A percentile compares a stretch with the other conserved stretches of the same genome.
Evolutionary conservation across 1,284 basidiomycete genomes (phyloP).

Genomic region (Dichomitus squalens): DNA sequence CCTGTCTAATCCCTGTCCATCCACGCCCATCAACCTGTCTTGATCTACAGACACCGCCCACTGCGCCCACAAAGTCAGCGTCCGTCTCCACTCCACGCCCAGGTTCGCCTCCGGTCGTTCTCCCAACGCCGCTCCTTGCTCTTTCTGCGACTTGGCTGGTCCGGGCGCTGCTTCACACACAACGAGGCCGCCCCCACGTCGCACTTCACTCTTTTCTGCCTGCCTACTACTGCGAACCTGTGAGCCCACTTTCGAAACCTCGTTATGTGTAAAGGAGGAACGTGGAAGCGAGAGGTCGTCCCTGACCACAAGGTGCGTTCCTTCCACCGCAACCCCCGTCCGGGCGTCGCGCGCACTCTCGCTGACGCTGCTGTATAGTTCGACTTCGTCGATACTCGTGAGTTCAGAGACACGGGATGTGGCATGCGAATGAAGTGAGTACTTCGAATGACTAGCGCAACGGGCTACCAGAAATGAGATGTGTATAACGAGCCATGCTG

Average conservation of each 20-base stretch:
- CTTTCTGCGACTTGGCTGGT: conserved; percentile 68
- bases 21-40: conserved; percentile 6
- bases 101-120: conserved; percentile 31
- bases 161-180: conserved; percentile 39
- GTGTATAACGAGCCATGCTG: background rate
- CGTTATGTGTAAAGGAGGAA: conserved; percentile 73
- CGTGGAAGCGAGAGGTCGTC: conserved; percentile 97
- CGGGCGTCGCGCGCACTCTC: conserved; percentile 1
- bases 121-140: conserved; percentile 39
- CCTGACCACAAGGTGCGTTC: conserved; percentile 92
- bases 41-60: conserved; percentile 5
- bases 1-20: background rate
- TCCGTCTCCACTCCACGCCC: conserved; percentile 18
- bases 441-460: no score
- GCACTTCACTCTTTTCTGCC: conserved; percentile 31
- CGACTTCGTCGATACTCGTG: conserved; percentile 93
- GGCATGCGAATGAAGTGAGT: conserved; percentile 85
- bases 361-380: conserved; percentile 59
- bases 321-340: background rate
- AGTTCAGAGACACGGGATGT: conserved; percentile 89
- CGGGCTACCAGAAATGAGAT: background rate
- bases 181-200: conserved; percentile 35
- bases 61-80: conserved; percentile 17
- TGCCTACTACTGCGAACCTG: conserved; percentile 26
- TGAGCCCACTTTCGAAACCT: conserved; percentile 14